Evolutionary conservation across 1,139 yeast species (phyloP).

Genomic region (Yamadazyma epiphylla): DNA sequence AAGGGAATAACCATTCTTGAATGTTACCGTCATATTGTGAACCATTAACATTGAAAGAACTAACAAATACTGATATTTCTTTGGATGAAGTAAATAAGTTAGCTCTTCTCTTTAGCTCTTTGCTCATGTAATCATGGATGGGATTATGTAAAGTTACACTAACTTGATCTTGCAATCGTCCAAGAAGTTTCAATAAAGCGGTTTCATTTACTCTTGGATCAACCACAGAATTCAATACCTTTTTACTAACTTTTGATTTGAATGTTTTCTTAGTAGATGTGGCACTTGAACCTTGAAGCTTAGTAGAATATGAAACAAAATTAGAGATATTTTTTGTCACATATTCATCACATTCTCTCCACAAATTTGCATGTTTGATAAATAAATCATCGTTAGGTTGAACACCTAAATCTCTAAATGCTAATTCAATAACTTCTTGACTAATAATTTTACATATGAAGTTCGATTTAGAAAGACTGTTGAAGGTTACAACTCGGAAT

Average conservation of each 20-base stretch:
- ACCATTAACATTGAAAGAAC: conserved; percentile 73
- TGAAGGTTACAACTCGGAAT: conserved; percentile 61
- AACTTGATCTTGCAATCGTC: conserved; percentile 46
- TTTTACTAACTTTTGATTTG: conserved; percentile 45
- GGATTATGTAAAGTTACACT: conserved; percentile 60
- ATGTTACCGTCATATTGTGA: conserved; percentile 49
- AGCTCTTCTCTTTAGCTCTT: conserved; percentile 46
- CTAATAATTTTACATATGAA: conserved; percentile 55
- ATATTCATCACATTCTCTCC: conserved; percentile 57
- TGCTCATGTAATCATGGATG: conserved; percentile 62
- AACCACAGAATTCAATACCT: conserved; percentile 39
- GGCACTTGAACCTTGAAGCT: conserved; percentile 29
- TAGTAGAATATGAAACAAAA: conserved; percentile 31
- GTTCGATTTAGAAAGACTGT: conserved; percentile 62
- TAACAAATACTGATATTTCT: conserved; percentile 54
- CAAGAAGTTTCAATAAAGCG: conserved; percentile 48
- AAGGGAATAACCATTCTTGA: conserved; percentile 58
- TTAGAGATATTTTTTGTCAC: conserved; percentile 42
- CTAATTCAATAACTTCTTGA: conserved; percentile 57
- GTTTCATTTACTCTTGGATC: conserved; percentile 41
- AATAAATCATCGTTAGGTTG: conserved; percentile 37
- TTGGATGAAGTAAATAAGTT: conserved; percentile 48
- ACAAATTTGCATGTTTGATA: conserved; percentile 51
- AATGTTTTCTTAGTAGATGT: conserved; percentile 32
- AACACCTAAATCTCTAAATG: conserved; percentile 51